Percentiles rank a stretch among this genome's conserved stretches.
Conservation (phyloP, 805 yeast genomes). For the Ogataea ramenticola region DNA sequence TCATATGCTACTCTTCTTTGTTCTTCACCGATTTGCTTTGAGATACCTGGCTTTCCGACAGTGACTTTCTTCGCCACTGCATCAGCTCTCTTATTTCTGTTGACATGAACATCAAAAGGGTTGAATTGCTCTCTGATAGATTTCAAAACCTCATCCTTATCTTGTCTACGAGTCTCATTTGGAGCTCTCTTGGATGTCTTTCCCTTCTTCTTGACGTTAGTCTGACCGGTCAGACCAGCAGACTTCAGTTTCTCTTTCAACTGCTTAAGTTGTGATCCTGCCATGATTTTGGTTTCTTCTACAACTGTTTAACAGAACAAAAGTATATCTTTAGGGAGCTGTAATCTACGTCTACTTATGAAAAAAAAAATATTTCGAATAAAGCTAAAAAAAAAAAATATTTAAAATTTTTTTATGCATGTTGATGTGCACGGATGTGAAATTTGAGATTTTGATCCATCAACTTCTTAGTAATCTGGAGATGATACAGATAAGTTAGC, state of each 20-base stretch:
- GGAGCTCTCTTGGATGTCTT: constrained; percentile 44
- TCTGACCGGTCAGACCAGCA: constrained; percentile 82
- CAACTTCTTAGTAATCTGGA: no score
- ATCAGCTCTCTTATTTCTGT: constrained; percentile 52
- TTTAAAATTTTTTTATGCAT: neutral
- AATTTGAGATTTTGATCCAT: no score
- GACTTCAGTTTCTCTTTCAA: constrained; percentile 70
- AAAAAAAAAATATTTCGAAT: no score
- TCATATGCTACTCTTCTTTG: constrained; percentile 56
- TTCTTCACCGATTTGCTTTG: constrained; percentile 64
- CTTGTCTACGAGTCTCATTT: constrained; percentile 64
- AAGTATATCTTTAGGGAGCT: no score
- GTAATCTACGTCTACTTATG: no score
- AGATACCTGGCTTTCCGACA: constrained; percentile 61
- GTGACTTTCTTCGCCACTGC: constrained; percentile 39
- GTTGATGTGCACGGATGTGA: neutral
- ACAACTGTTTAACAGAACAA: neutral
- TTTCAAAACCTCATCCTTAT: constrained; percentile 45
- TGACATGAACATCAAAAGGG: constrained; percentile 77
- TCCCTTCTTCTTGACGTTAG: constrained; percentile 53
- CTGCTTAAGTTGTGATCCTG: constrained; percentile 82
- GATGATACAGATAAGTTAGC: no score
- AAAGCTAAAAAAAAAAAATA: constrained; percentile 1
- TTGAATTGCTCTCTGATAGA: constrained; percentile 79
- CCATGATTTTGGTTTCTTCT: constrained; percentile 36